These are phyloP conservation scores for Beauveria sp. DNA, from an alignment of 2,329 filamentous ascomycete genomes.

Conservation along the genomic window DNA sequence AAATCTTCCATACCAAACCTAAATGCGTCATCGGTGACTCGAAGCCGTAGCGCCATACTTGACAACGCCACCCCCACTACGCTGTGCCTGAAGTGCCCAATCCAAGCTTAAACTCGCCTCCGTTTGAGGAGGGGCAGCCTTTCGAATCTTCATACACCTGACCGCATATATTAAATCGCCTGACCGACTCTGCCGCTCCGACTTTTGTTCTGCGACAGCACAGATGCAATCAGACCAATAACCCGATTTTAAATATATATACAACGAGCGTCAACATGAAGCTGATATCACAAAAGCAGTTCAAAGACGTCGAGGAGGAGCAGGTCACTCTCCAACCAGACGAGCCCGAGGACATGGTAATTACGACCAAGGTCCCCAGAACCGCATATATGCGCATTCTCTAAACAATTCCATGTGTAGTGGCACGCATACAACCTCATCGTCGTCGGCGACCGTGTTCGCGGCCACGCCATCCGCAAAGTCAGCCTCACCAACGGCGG, in stretches of 20 bases:
- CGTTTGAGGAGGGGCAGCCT: not conserved
- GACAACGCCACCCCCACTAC: conserved; percentile 9
- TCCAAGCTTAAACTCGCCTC: not conserved
- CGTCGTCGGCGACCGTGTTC: conserved; percentile 42
- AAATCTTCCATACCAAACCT: no score
- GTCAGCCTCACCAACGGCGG: conserved; percentile 42
- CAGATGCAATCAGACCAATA: not conserved
- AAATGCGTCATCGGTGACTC: not conserved
- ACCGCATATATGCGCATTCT: conserved; percentile 8
- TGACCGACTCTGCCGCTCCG: not conserved
- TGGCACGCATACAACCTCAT: conserved; percentile 59
- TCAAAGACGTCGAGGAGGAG: conserved; percentile 32
- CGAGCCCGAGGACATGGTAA: conserved; percentile 40
- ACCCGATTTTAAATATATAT: not conserved
- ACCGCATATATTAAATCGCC: conserved; percentile 4
- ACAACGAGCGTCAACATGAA: conserved; percentile 27
- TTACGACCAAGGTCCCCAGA: conserved; percentile 8
- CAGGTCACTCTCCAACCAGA: conserved; percentile 35
- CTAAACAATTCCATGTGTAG: conserved; percentile 19
- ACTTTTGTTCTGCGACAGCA: not conserved
- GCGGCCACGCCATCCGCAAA: conserved; percentile 49
- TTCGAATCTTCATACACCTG: not conserved
- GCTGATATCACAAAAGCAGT: conserved; percentile 30
- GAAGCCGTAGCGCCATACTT: conserved; percentile 1
- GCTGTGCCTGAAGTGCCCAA: not conserved